Percentiles rank a stretch among this genome's conserved stretches.
Conservation (phyloP, 179 eudicot species). For the Amaranthus tricolor region DNA sequence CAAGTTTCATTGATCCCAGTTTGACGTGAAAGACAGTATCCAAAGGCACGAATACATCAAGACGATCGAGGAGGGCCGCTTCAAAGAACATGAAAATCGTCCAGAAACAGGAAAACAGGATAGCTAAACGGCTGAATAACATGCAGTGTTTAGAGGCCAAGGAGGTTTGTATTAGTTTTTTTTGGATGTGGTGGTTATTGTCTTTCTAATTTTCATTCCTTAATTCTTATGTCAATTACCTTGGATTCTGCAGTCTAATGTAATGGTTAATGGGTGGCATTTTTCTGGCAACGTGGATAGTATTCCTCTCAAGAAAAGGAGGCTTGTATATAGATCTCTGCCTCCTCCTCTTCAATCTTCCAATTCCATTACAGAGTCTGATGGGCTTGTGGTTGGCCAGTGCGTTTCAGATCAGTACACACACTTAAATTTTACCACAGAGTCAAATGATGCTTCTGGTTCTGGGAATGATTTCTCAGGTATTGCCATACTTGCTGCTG, state of each 20-base stretch:
- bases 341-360: slow-evolving; percentile 40
- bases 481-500: slow-evolving; percentile 72
- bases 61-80: slow-evolving; percentile 43
- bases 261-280: slow-evolving; percentile 40
- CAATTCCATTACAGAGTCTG: slow-evolving; percentile 26
- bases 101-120: slow-evolving; percentile 25
- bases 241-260: slow-evolving; percentile 38
- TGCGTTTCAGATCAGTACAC: slow-evolving; percentile 25
- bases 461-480: slow-evolving; percentile 60
- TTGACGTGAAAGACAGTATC: slow-evolving; percentile 50
- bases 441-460: slow-evolving; percentile 11
- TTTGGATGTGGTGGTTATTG: background rate
- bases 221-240: background rate
- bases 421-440: slow-evolving; percentile 17
- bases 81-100: slow-evolving; percentile 24
- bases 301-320: slow-evolving; percentile 64
- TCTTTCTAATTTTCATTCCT: background rate
- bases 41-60: slow-evolving; percentile 47
- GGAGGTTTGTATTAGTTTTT: slow-evolving; percentile 31
- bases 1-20: slow-evolving; percentile 34
- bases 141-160: slow-evolving; percentile 37
- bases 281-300: slow-evolving; percentile 41
- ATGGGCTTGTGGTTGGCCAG: slow-evolving; percentile 21
- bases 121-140: slow-evolving; percentile 24
- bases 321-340: slow-evolving; percentile 32